Percentiles rank a stretch among this genome's conserved stretches.
Conservation (phyloP, 345 rosid species). For the Citrus sp. region DNA sequence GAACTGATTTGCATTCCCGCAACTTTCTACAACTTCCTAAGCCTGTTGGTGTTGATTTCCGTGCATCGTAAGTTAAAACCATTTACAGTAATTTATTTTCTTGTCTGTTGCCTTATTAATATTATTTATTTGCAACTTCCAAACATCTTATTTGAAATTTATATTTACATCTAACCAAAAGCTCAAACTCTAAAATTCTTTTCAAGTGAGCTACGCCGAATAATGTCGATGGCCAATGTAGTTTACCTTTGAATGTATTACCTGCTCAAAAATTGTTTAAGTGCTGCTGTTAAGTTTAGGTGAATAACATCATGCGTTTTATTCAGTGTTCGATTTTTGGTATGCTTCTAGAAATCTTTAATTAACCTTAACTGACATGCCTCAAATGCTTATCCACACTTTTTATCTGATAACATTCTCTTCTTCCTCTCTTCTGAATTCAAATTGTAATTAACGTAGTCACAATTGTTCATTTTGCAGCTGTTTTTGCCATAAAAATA, state of each 20-base stretch:
- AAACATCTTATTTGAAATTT: background rate
- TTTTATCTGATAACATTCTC: background rate
- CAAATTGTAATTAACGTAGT: constrained; percentile 3
- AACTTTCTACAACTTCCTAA: constrained; percentile 82
- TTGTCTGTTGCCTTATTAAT: background rate
- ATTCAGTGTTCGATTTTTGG: too few relatives aligned
- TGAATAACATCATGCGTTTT: background rate
- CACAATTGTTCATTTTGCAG: constrained; percentile 39
- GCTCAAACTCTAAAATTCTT: background rate
- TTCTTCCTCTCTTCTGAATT: background rate
- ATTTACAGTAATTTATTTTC: background rate
- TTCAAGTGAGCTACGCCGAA: background rate
- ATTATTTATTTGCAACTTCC: background rate
- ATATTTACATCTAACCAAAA: background rate
- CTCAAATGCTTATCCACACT: background rate
- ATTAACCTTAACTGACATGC: background rate
- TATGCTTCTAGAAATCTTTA: background rate
- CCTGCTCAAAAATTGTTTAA: background rate
- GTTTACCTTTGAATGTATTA: background rate
- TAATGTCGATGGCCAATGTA: background rate
- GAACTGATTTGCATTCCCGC: constrained; percentile 83
- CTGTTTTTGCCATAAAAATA: constrained; percentile 94
- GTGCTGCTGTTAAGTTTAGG: background rate
- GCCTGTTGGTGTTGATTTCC: constrained; percentile 91
- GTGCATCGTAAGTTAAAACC: constrained; percentile 76